Evolutionary conservation across 345 rosid species (phyloP).

Genomic region (Salix dunnii): DNA sequence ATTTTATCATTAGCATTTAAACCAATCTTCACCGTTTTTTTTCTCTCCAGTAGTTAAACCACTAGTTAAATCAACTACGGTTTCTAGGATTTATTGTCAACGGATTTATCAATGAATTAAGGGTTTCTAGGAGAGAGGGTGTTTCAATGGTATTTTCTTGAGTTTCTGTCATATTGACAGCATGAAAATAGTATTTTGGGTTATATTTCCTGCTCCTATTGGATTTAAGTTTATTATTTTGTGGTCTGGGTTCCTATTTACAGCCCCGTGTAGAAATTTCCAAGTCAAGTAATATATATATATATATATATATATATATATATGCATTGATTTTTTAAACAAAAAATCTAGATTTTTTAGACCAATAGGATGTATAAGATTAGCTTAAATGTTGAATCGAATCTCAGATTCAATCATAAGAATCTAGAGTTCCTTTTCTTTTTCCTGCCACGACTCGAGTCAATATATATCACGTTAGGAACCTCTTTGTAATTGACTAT

Average conservation of each 20-base stretch:
- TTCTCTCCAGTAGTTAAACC: too few relatives aligned
- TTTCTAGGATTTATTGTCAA: too few relatives aligned
- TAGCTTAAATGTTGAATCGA: not conserved
- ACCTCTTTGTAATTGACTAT: not conserved
- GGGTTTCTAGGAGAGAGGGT: not conserved
- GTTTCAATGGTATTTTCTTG: not conserved
- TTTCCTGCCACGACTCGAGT: not conserved
- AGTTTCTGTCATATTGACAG: not conserved
- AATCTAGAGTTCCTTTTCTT: not conserved
- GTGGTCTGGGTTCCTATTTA: not conserved
- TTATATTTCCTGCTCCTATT: not conserved
- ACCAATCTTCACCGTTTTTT: too few relatives aligned
- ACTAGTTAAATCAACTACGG: too few relatives aligned
- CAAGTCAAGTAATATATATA: not conserved
- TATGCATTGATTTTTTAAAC: too few relatives aligned
- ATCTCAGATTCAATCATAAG: not conserved
- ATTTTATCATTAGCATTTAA: too few relatives aligned
- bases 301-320: too few relatives aligned
- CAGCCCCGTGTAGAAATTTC: not conserved
- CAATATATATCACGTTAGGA: not conserved
- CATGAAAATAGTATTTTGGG: too few relatives aligned
- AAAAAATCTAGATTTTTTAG: too few relatives aligned
- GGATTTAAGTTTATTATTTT: not conserved
- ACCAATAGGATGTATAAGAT: not conserved
- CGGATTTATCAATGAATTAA: not conserved